These are phyloP conservation scores for Globisporangium barbulae DNA, from an alignment of 352 stramenopile species.

Conservation along the genomic window DNA sequence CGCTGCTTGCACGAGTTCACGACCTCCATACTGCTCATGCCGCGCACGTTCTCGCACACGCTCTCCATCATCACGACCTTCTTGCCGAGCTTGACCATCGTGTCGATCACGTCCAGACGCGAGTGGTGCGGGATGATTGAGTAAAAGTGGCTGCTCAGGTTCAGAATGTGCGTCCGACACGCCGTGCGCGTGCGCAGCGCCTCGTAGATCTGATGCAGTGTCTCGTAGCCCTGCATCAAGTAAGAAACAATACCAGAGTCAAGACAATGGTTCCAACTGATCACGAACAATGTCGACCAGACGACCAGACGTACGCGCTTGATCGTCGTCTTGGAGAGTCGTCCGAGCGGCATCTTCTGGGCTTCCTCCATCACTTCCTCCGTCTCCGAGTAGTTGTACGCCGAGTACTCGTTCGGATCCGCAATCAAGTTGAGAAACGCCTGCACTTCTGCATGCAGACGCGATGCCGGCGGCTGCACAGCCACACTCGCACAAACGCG, in stretches of 20 bases:
- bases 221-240: constrained; percentile 47
- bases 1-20: constrained; percentile 33
- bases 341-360: constrained; percentile 49
- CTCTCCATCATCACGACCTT: constrained; percentile 58
- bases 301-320: constrained; percentile 34
- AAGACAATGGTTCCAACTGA: neutral
- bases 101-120: constrained; percentile 53
- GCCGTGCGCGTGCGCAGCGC: constrained; percentile 40
- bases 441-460: constrained; percentile 44
- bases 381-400: constrained; percentile 34
- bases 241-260: constrained; percentile 4
- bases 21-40: constrained; percentile 36
- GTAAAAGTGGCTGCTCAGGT: constrained; percentile 67
- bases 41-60: constrained; percentile 39
- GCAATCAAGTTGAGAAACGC: constrained; percentile 29
- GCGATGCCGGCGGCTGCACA: constrained; percentile 29
- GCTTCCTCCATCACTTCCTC: constrained; percentile 37
- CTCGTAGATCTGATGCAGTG: constrained; percentile 57
- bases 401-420: constrained; percentile 30
- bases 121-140: constrained; percentile 60
- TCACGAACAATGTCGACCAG: neutral
- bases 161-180: constrained; percentile 31
- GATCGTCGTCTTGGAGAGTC: constrained; percentile 56
- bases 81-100: constrained; percentile 62
- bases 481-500: neutral